Conservation (phyloP, 1,284 basidiomycete species). For the Leccinum variabile region DNA sequence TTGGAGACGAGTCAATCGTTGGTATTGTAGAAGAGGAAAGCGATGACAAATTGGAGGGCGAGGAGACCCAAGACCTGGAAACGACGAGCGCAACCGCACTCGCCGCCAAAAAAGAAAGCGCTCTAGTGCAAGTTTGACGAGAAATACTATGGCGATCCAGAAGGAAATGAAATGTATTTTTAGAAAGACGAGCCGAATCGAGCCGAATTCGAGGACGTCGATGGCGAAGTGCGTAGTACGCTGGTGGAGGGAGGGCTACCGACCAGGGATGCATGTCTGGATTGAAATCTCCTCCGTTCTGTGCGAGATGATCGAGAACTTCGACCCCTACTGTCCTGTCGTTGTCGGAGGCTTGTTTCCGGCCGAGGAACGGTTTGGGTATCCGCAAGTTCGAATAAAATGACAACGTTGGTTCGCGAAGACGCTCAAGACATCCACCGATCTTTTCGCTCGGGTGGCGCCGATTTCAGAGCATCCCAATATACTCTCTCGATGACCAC, state of each 20-base stretch:
- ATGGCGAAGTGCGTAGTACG: constrained; percentile 76
- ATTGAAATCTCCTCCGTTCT: constrained; percentile 86
- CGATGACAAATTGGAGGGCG: constrained; percentile 42
- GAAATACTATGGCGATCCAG: constrained; percentile 87
- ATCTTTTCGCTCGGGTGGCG: constrained; percentile 97
- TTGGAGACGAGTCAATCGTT: constrained; percentile 52
- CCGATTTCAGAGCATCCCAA: constrained; percentile 91
- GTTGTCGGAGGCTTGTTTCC: constrained; percentile 92
- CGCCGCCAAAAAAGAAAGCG: constrained; percentile 82
- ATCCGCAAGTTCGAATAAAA: constrained; percentile 94
- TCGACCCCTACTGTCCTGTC: constrained; percentile 89
- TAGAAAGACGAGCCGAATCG: constrained; percentile 78
- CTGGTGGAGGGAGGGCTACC: constrained; percentile 81
- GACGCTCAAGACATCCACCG: constrained; percentile 96
- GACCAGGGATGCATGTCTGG: constrained; percentile 92
- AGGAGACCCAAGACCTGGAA: constrained; percentile 40
- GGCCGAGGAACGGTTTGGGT: constrained; percentile 91
- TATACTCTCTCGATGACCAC: constrained; percentile 97
- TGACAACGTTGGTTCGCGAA: constrained; percentile 92
- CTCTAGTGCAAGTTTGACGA: constrained; percentile 96
- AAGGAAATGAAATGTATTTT: constrained; percentile 76
- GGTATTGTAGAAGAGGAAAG: constrained; percentile 40
- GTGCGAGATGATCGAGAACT: constrained; percentile 91
- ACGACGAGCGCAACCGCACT: constrained; percentile 56
- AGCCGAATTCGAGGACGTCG: constrained; percentile 83